These are phyloP conservation scores for Tylopilus sp. DNA, from an alignment of 768 basidiomycete genomes.

Conservation along the genomic window DNA sequence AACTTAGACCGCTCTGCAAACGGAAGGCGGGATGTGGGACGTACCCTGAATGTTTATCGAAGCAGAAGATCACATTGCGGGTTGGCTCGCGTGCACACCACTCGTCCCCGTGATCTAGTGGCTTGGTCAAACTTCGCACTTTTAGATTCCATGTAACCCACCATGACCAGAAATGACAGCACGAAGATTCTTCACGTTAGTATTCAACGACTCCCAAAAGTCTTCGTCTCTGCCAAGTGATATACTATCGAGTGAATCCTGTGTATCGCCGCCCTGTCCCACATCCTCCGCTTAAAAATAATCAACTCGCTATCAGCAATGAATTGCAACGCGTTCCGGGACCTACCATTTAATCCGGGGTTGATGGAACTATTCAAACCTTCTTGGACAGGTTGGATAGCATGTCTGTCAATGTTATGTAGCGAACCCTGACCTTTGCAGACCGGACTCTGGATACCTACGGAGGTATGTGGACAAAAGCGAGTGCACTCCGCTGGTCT, in stretches of 20 bases:
- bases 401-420: slow-evolving; percentile 6
- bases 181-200: slow-evolving; percentile 61
- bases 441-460: slow-evolving; percentile 35
- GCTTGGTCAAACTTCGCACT: background rate
- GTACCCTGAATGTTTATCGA: slow-evolving; percentile 72
- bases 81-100: slow-evolving; percentile 71
- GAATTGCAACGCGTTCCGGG: background rate
- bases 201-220: slow-evolving; percentile 62
- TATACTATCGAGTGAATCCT: slow-evolving; percentile 42
- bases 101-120: slow-evolving; percentile 70
- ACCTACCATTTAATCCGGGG: slow-evolving; percentile 42
- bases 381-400: slow-evolving; percentile 34
- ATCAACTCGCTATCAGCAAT: background rate
- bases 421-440: background rate
- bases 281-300: slow-evolving; percentile 46
- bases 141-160: slow-evolving; percentile 22
- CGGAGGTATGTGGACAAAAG: slow-evolving; percentile 78
- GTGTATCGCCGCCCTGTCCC: slow-evolving; percentile 56
- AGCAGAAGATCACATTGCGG: slow-evolving; percentile 68
- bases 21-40: background rate
- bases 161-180: slow-evolving; percentile 73
- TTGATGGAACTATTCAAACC: slow-evolving; percentile 37
- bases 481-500: slow-evolving; percentile 52
- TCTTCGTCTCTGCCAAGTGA: slow-evolving; percentile 46
- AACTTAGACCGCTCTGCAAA: background rate